Conservation (phyloP, 2,329 filamentous ascomycete species). For the Biscogniauxia mediterranea region DNA sequence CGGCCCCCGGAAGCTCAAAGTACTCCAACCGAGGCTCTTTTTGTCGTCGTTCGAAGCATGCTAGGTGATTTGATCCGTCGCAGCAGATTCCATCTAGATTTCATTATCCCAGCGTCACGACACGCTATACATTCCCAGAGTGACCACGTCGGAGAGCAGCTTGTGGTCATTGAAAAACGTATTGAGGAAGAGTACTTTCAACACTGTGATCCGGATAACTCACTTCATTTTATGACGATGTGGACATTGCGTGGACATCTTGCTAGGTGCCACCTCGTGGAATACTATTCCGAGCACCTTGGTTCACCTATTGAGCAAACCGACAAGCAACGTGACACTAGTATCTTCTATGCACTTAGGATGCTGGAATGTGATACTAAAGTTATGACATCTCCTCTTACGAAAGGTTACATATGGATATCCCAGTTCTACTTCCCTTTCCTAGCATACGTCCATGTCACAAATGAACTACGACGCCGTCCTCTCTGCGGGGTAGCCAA, state of each 20-base stretch:
- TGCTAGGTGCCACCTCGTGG: conserved; percentile 49
- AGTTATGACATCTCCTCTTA: conserved; percentile 31
- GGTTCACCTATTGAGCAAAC: conserved; percentile 5
- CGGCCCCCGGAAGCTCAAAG: conserved; percentile 27
- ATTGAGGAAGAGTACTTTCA: conserved; percentile 48
- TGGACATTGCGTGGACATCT: conserved; percentile 41
- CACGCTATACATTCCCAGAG: conserved; percentile 19
- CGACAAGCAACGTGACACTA: conserved; percentile 25
- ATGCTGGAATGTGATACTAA: conserved; percentile 39
- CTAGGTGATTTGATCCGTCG: conserved; percentile 40
- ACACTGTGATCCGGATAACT: conserved; percentile 37
- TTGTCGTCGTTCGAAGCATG: conserved; percentile 39
- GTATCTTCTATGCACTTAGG: conserved; percentile 30
- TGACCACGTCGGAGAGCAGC: conserved; percentile 15
- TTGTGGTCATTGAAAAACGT: conserved; percentile 37
- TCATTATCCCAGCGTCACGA: conserved; percentile 34
- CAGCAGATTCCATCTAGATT: conserved; percentile 34
- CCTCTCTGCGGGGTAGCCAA: conserved; percentile 28
- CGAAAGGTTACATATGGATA: conserved; percentile 38
- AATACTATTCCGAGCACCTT: conserved; percentile 40
- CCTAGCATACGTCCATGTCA: conserved; percentile 40
- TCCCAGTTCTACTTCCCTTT: conserved; percentile 38
- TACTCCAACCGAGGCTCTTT: conserved; percentile 42
- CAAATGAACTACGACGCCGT: conserved; percentile 32
- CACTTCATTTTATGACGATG: conserved; percentile 41